Percentiles rank a stretch among this genome's conserved stretches.
Evolutionary conservation across 805 yeast species (phyloP).

Genomic region (Lachancea mirantina): DNA sequence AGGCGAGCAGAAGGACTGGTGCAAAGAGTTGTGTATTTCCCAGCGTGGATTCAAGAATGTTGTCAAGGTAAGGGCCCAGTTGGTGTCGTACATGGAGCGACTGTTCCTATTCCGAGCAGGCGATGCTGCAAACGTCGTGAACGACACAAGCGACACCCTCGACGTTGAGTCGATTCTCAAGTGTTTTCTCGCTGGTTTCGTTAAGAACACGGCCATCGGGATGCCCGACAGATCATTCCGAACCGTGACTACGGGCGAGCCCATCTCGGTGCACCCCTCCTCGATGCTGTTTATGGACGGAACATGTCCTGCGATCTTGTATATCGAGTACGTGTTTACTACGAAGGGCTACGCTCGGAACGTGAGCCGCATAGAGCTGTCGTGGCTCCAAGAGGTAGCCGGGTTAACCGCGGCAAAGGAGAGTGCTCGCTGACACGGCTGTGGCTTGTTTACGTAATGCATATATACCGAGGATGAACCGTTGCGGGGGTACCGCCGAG

Average conservation of each 20-base stretch:
- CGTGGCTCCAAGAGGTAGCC: slow-evolving; percentile 81
- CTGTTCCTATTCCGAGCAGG: slow-evolving; percentile 4
- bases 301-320: slow-evolving; percentile 81
- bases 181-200: slow-evolving; percentile 75
- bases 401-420: slow-evolving; percentile 4
- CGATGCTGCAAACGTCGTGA: background rate
- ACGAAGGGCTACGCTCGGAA: slow-evolving; percentile 87
- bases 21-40: slow-evolving; percentile 68
- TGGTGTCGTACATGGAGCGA: slow-evolving; percentile 55
- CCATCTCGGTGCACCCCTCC: slow-evolving; percentile 85
- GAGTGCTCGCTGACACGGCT: too few relatives aligned
- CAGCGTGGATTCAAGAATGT: slow-evolving; percentile 77
- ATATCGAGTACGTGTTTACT: slow-evolving; percentile 89
- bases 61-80: slow-evolving; percentile 63
- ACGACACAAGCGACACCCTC: slow-evolving; percentile 28
- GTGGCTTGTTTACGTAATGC: too few relatives aligned
- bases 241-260: slow-evolving; percentile 77
- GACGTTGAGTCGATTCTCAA: slow-evolving; percentile 58
- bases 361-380: slow-evolving; percentile 72
- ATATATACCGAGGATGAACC: too few relatives aligned
- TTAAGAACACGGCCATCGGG: slow-evolving; percentile 88
- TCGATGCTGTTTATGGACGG: slow-evolving; percentile 72
- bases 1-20: slow-evolving; percentile 70
- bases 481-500: too few relatives aligned
- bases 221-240: slow-evolving; percentile 90